Conservation (phyloP, 2,329 filamentous ascomycete genomes). For the Trichoderma sp. region DNA sequence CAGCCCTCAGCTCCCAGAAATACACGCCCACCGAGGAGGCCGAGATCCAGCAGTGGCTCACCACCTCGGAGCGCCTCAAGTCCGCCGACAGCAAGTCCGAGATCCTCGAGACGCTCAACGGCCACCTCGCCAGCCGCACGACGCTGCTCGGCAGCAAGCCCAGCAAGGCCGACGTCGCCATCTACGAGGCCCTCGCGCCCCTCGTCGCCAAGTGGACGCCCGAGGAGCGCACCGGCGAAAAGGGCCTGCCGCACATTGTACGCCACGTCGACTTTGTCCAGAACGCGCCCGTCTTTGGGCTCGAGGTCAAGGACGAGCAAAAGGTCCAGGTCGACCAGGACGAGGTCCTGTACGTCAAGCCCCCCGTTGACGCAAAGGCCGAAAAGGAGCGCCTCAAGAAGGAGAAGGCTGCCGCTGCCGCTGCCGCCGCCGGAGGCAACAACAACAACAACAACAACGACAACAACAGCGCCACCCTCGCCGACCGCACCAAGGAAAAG, state of each 20-base stretch:
- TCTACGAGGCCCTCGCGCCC: constrained; percentile 78
- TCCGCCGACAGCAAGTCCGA: constrained; percentile 61
- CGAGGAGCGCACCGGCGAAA: constrained; percentile 86
- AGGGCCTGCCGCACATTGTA: constrained; percentile 87
- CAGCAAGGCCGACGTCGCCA: constrained; percentile 80
- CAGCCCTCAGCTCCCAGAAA: constrained; percentile 64
- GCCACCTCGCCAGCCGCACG: constrained; percentile 83
- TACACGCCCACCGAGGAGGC: constrained; percentile 80
- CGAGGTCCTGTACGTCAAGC: constrained; percentile 83
- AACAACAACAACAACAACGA: too few species aligned
- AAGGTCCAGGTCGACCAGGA: constrained; percentile 79
- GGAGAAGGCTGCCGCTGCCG: constrained; percentile 76
- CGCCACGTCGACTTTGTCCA: constrained; percentile 94
- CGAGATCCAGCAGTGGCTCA: constrained; percentile 88
- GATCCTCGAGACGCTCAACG: constrained; percentile 79
- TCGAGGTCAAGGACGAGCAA: constrained; percentile 69
- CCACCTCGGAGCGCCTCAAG: constrained; percentile 69
- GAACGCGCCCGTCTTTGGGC: constrained; percentile 74
- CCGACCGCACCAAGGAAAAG: constrained; percentile 64
- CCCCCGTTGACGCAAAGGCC: constrained; percentile 85
- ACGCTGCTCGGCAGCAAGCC: constrained; percentile 89
- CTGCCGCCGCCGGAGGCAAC: constrained; percentile 55
- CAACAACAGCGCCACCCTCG: constrained; percentile 48
- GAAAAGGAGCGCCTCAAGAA: constrained; percentile 98
- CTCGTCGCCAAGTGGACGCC: constrained; percentile 76